Percentiles rank a stretch among this genome's conserved stretches.
phyloP scores from a whole-genome alignment of 176 grass and related monocot genomes.

The Tillandsia leiboldiana region DNA sequence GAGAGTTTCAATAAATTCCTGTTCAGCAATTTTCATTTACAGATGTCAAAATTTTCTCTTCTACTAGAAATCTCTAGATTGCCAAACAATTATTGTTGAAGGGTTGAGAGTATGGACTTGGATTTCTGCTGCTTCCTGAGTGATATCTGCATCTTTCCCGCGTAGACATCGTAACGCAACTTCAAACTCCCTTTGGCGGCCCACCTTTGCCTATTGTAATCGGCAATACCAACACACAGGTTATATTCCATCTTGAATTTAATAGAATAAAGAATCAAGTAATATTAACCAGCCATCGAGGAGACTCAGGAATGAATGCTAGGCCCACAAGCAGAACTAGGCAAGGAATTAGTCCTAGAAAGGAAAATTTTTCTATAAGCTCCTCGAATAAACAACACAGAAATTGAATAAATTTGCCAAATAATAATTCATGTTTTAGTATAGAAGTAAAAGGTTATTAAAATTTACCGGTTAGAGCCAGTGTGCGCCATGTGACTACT shows the following conservation, averaged over 20 bases:
- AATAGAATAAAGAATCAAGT: neutral
- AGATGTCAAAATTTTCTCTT: neutral
- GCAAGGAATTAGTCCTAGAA: conserved; percentile 40
- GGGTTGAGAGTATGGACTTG: conserved; percentile 9
- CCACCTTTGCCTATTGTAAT: conserved; percentile 39
- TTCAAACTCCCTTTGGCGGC: conserved; percentile 37
- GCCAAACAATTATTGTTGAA: neutral
- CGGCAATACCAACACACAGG: neutral
- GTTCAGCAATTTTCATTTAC: conserved; percentile 3
- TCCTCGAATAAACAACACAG: neutral
- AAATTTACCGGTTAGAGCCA: conserved; percentile 25
- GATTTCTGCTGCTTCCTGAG: conserved; percentile 40
- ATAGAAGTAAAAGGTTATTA: conserved; percentile 7
- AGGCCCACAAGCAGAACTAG: conserved; percentile 36
- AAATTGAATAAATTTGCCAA: conserved; percentile 1
- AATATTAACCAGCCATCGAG: conserved; percentile 49
- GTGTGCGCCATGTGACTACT: conserved; percentile 30
- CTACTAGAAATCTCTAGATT: neutral
- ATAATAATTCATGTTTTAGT: conserved; percentile 4
- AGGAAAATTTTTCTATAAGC: conserved; percentile 5
- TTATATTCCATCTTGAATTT: neutral
- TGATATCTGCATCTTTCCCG: conserved; percentile 32
- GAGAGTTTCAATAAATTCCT: conserved; percentile 34
- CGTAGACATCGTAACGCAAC: conserved; percentile 32
- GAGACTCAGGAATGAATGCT: conserved; percentile 52